These are phyloP conservation scores for Tulasnella calospora DNA, from an alignment of 768 basidiomycete species.

Conservation along the genomic window DNA sequence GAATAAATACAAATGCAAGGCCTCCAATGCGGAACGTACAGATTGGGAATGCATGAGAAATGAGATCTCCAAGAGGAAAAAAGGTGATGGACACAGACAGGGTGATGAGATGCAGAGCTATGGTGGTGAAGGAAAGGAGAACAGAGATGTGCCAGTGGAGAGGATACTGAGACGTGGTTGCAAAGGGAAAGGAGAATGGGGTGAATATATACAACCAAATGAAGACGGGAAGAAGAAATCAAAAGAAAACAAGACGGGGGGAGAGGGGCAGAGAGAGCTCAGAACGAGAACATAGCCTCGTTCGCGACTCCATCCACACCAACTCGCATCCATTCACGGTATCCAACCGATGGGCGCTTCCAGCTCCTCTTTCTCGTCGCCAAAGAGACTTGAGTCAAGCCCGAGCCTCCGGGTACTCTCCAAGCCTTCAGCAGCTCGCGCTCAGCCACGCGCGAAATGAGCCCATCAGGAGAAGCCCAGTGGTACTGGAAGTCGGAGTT, in stretches of 20 bases:
- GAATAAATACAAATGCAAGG: background rate
- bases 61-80: background rate
- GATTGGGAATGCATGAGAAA: background rate
- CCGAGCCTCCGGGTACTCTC: background rate
- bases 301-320: background rate
- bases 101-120: background rate
- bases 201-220: background rate
- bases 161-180: background rate
- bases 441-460: background rate
- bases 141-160: background rate
- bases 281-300: background rate
- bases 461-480: background rate
- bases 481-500: background rate
- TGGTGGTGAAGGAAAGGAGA: background rate
- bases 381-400: background rate
- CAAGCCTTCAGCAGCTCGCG: background rate
- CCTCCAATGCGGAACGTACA: background rate
- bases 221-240: background rate
- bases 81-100: background rate
- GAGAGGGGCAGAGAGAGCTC: background rate
- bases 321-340: background rate
- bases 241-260: background rate
- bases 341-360: background rate
- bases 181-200: background rate
- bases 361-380: slow-evolving; percentile 3